Conservation (phyloP, 257 asterid genomes). For the Scutellaria galericulata region DNA sequence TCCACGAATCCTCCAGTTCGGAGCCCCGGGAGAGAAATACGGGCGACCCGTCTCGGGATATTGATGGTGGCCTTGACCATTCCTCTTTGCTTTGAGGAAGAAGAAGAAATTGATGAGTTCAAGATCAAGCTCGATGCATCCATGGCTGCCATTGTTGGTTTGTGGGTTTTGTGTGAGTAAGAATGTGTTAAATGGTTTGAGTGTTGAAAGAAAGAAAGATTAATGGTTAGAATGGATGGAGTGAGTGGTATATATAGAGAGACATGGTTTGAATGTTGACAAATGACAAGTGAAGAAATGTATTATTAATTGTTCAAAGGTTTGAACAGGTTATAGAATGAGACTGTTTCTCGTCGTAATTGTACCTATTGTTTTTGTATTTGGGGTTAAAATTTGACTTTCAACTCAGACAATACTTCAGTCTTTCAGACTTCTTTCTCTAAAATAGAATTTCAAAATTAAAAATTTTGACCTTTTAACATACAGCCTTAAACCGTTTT, state of each 20-base stretch:
- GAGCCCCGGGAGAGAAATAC: conserved; percentile 33
- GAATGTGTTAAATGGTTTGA: background rate
- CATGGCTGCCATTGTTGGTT: conserved; percentile 35
- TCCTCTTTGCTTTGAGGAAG: conserved; percentile 8
- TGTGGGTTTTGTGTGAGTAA: background rate
- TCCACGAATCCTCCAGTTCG: conserved; percentile 17
- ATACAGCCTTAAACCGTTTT: background rate
- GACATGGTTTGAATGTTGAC: conserved; percentile 22
- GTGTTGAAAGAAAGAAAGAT: background rate
- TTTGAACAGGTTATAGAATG: conserved; percentile 35
- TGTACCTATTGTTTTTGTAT: too few relatives aligned
- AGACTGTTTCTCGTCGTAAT: conserved; percentile 32
- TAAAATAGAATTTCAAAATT: background rate
- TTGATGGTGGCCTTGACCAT: conserved; percentile 31
- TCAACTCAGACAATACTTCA: background rate
- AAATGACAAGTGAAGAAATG: background rate
- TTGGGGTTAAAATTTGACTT: conserved; percentile 1
- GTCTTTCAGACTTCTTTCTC: background rate
- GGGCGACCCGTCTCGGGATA: conserved; percentile 33
- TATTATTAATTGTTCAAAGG: conserved; percentile 26
- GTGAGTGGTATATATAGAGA: conserved; percentile 18
- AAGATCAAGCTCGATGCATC: conserved; percentile 19
- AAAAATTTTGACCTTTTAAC: background rate
- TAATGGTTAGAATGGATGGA: conserved; percentile 11
- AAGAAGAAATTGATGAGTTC: conserved; percentile 11